Base-by-base conservation (phyloP, 345 rosid species). In the Populus davidiana region DNA sequence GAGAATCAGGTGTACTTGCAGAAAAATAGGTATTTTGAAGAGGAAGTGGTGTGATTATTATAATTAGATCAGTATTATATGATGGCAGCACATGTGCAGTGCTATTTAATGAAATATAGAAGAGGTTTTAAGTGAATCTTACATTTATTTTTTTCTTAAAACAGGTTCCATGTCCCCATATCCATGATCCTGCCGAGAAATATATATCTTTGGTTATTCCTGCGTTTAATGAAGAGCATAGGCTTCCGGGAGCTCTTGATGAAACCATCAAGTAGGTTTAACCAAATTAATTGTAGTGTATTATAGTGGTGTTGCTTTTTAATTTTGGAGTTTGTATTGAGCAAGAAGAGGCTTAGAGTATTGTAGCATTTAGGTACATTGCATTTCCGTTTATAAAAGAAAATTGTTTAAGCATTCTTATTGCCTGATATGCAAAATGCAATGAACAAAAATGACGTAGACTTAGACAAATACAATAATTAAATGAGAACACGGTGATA, bases 161-260 rank as follows among this genome's bases (percentile, higher is more conserved):
- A 27, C 89, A 96, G 98, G 91, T 96, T 78, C 89, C 87, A 35
- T 89, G 91, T 80, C 92, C 97, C 52, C 70, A 79, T 80, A 72
- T 92, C 50, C 73, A 75, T 14, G 92, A 96, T 78, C 97, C 98
- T 25, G 90, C 97, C 0, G 91, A 87, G 76, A 93, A 92, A 89
- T 93, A 95, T 84, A 41, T 95, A 47, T 92, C 99, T 13, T 77
- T 95, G 78, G 88, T 95, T 70, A 85, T 95, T 82, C 99, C 99
- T 16, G 99, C 99, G 5, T 93, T 64, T 76, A 95, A 95, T 66
- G 99, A 95, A 82, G 98, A 93, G 85, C 86, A 85, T 74, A 90
- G 99, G 75, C 99, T 95, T 82, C 98, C 98, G 75, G 90, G 83
- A 47, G 94, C 97, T 47, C 94, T 95, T 67, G 90, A 87, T 78